A percentile compares a stretch with the other conserved stretches of the same genome.
Conservation (phyloP, 495 filamentous ascomycete species). For the Penicillium lagena region DNA sequence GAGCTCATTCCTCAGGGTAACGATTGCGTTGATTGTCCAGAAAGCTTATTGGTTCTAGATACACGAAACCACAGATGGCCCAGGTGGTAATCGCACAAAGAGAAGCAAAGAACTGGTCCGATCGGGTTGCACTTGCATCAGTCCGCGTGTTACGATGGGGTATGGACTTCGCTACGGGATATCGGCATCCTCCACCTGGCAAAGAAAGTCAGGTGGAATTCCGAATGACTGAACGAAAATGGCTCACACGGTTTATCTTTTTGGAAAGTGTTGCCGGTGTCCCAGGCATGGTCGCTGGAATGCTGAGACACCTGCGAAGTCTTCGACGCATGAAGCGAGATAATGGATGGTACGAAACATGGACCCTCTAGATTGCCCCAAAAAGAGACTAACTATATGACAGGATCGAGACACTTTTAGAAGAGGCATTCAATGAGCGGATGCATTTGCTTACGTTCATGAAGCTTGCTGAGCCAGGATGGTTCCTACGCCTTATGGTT, state of each 20-base stretch:
- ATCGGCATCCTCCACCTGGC: slow-evolving; percentile 28
- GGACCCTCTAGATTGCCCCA: not conserved
- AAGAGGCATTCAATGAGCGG: slow-evolving; percentile 91
- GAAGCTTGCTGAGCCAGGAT: slow-evolving; percentile 80
- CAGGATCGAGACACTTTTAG: slow-evolving; percentile 74
- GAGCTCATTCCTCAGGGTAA: not conserved
- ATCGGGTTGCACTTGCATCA: slow-evolving; percentile 48
- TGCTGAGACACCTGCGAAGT: slow-evolving; percentile 73
- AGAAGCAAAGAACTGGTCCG: slow-evolving; percentile 49
- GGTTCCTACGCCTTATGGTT: slow-evolving; percentile 84
- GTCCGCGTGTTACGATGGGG: slow-evolving; percentile 50
- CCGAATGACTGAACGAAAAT: slow-evolving; percentile 58
- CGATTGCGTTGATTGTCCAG: not conserved
- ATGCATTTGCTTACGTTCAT: slow-evolving; percentile 96
- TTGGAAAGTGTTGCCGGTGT: slow-evolving; percentile 85
- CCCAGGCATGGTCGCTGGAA: slow-evolving; percentile 85
- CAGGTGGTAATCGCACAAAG: slow-evolving; percentile 53
- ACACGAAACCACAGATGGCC: slow-evolving; percentile 39
- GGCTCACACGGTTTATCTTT: slow-evolving; percentile 75
- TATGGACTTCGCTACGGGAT: slow-evolving; percentile 57
- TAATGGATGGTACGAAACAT: slow-evolving; percentile 61
- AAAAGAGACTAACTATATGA: not conserved
- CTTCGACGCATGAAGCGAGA: slow-evolving; percentile 71
- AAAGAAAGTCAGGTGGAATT: slow-evolving; percentile 16
- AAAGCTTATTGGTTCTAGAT: not conserved